Conservation (phyloP, 306 rosid species). For the Quercus engelmannii region DNA sequence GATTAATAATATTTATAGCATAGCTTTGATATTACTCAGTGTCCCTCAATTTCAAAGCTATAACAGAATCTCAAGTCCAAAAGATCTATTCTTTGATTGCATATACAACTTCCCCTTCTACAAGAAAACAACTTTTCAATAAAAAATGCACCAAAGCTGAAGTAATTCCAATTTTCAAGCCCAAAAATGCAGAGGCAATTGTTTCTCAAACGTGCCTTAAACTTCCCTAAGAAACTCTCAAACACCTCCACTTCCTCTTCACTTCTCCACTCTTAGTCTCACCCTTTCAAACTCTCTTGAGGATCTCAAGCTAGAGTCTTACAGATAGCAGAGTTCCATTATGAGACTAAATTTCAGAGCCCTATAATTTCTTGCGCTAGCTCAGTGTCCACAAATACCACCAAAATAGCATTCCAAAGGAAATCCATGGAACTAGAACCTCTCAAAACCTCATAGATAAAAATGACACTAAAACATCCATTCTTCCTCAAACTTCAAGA, state of each 20-base stretch:
- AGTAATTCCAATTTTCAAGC: neutral
- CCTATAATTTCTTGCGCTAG: neutral
- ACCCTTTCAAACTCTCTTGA: conserved; percentile 32
- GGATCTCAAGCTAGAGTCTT: conserved; percentile 20
- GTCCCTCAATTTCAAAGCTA: no score
- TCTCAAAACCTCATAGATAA: no score
- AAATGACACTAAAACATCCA: no score
- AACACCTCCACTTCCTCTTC: conserved; percentile 22
- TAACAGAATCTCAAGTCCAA: no score
- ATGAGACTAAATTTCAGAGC: neutral
- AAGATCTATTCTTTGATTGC: neutral
- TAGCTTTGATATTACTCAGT: no score
- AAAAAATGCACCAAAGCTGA: neutral
- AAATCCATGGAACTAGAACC: no score
- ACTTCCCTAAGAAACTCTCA: conserved; percentile 25
- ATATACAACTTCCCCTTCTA: neutral
- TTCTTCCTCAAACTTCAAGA: no score
- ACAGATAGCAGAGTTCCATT: conserved; percentile 24
- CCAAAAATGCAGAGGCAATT: conserved; percentile 50
- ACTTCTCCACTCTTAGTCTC: conserved; percentile 15
- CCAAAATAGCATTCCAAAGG: no score
- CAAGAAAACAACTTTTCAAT: neutral
- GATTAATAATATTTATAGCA: no score
- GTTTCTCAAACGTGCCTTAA: conserved; percentile 26
- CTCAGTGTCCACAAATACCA: no score